Evolutionary conservation across 2,329 filamentous ascomycete genomes (phyloP).

Genomic region (Aspergillus niger): DNA sequence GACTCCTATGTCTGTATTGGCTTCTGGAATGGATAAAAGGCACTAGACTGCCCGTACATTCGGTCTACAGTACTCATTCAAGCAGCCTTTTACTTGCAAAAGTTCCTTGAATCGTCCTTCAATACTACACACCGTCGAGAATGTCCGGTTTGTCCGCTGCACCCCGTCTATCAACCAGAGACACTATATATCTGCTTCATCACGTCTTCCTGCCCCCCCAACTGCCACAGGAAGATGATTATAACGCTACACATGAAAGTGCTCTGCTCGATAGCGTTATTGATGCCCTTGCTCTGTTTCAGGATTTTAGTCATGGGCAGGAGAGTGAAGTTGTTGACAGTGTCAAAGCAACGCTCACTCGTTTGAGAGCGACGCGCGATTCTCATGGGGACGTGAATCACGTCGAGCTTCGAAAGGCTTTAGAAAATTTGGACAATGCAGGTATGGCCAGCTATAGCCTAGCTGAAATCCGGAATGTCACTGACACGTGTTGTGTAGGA

Average conservation of each 20-base stretch:
- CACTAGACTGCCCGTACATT: background rate
- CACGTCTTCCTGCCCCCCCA: slow-evolving; percentile 55
- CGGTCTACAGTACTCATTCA: background rate
- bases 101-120: background rate
- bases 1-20: background rate
- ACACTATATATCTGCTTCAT: slow-evolving; percentile 41
- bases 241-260: slow-evolving; percentile 29
- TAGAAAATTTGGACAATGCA: slow-evolving; percentile 10
- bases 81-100: background rate
- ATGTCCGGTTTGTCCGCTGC: background rate
- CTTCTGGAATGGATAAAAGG: slow-evolving; percentile 6
- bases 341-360: slow-evolving; percentile 18
- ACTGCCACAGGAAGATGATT: slow-evolving; percentile 46
- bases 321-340: slow-evolving; percentile 8
- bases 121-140: background rate
- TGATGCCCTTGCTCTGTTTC: slow-evolving; percentile 25
- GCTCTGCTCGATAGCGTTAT: slow-evolving; percentile 22
- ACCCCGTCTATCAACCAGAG: background rate
- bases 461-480: background rate
- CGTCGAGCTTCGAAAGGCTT: slow-evolving; percentile 8
- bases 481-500: slow-evolving; percentile 15
- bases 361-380: slow-evolving; percentile 15
- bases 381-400: slow-evolving; percentile 18
- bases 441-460: slow-evolving; percentile 11
- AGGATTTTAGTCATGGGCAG: slow-evolving; percentile 4